Conservation (phyloP, 1,139 yeast species). For the Dujonia santamariae region DNA sequence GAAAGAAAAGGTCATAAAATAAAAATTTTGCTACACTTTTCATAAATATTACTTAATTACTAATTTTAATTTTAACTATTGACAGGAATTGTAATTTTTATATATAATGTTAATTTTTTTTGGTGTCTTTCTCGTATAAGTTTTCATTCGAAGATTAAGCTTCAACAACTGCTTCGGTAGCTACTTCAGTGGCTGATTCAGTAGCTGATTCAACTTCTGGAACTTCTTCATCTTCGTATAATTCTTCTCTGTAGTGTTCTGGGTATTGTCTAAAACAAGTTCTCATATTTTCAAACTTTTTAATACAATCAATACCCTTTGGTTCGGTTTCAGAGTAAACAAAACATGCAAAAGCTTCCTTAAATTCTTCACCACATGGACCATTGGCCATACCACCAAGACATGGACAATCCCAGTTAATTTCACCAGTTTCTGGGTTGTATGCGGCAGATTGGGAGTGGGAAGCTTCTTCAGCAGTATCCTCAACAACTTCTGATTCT, state of each 20-base stretch:
- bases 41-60: not conserved
- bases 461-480: conserved; percentile 13
- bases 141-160: conserved; percentile 5
- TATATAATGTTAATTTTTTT: not conserved
- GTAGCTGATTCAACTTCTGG: conserved; percentile 10
- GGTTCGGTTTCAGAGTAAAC: conserved; percentile 95
- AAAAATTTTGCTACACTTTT: too few species aligned
- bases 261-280: conserved; percentile 92
- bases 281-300: conserved; percentile 90
- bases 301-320: conserved; percentile 95
- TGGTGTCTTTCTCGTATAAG: not conserved
- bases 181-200: conserved; percentile 5
- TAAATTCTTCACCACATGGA: conserved; percentile 97
- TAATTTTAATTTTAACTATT: not conserved
- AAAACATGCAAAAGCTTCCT: conserved; percentile 93
- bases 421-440: conserved; percentile 97
- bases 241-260: conserved; percentile 89
- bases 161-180: conserved; percentile 6
- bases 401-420: conserved; percentile 99
- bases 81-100: not conserved
- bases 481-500: conserved; percentile 16
- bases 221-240: conserved; percentile 66
- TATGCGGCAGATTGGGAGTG: conserved; percentile 65
- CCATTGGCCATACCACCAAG: conserved; percentile 99
- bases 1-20: too few species aligned